Percentiles rank a stretch among this genome's conserved stretches.
These are phyloP conservation scores for Cochlearia excelsa DNA, from an alignment of 345 rosid genomes.

Conservation along the genomic window DNA sequence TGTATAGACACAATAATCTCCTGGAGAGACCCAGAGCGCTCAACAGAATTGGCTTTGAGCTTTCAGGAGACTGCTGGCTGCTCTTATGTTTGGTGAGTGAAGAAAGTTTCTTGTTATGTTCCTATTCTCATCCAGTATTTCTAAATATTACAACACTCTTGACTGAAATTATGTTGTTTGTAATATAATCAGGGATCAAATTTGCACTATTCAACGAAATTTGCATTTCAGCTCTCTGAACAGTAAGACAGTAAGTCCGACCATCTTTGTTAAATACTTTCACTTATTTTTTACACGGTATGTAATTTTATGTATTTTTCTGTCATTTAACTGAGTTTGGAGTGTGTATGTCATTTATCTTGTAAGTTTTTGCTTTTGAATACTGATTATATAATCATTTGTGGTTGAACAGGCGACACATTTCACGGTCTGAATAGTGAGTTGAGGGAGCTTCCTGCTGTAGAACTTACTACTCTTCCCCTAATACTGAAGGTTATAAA, in stretches of 20 bases:
- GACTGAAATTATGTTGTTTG: slow-evolving; percentile 16
- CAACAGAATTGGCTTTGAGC: slow-evolving; percentile 92
- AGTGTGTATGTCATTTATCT: slow-evolving; percentile 14
- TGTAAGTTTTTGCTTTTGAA: neutral
- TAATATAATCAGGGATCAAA: slow-evolving; percentile 58
- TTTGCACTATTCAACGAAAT: slow-evolving; percentile 78
- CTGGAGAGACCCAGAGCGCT: slow-evolving; percentile 95
- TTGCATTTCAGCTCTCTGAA: slow-evolving; percentile 75
- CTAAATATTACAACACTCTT: slow-evolving; percentile 1
- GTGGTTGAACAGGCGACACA: slow-evolving; percentile 57
- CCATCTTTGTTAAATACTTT: slow-evolving; percentile 1
- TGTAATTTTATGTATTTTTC: slow-evolving; percentile 1
- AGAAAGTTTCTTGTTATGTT: slow-evolving; percentile 3
- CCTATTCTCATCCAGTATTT: neutral
- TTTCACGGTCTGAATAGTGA: slow-evolving; percentile 76
- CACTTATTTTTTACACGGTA: neutral
- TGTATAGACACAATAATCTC: slow-evolving; percentile 86
- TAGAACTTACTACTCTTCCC: slow-evolving; percentile 91
- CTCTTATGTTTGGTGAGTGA: slow-evolving; percentile 68
- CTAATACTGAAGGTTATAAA: slow-evolving; percentile 80
- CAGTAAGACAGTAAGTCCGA: slow-evolving; percentile 53
- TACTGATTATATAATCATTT: slow-evolving; percentile 23
- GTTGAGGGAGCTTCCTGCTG: slow-evolving; percentile 87
- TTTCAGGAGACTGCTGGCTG: slow-evolving; percentile 95
- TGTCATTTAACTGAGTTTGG: slow-evolving; percentile 5